phyloP scores from a whole-genome alignment of 108 stramenopile species.

The Cylindrotheca fusiformis region DNA sequence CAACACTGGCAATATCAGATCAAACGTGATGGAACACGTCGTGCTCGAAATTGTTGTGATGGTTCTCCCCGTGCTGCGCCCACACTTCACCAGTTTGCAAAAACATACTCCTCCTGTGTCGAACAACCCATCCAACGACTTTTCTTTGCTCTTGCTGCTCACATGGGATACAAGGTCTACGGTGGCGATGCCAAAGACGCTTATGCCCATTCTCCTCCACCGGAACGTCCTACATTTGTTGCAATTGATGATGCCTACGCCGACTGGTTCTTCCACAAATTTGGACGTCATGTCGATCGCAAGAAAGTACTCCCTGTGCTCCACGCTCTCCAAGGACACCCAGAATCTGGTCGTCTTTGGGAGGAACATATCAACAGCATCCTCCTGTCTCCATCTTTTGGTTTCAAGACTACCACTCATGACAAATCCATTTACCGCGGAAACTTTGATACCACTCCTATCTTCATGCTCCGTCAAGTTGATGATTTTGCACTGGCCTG shows the following conservation, averaged over 20 bases:
- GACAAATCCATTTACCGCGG: constrained; percentile 31
- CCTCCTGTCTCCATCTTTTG: constrained; percentile 6
- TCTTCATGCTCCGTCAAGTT: constrained; percentile 44
- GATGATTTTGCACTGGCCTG: constrained; percentile 40
- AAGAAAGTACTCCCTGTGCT: too few relatives aligned
- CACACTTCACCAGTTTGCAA: constrained; percentile 14
- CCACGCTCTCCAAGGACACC: too few relatives aligned
- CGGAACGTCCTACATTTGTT: too few relatives aligned
- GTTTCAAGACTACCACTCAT: constrained; percentile 31
- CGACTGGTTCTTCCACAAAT: too few relatives aligned
- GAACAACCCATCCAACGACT: constrained; percentile 19
- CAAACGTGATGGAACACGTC: constrained; percentile 15
- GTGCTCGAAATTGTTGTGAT: constrained; percentile 24
- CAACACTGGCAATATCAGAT: too few relatives aligned
- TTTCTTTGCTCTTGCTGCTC: constrained; percentile 30
- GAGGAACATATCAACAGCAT: constrained; percentile 27
- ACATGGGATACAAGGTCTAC: too few relatives aligned
- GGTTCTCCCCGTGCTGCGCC: constrained; percentile 31
- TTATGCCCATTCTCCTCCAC: too few relatives aligned
- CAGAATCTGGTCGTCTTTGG: constrained; percentile 27
- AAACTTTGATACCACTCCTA: too few relatives aligned
- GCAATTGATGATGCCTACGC: too few relatives aligned
- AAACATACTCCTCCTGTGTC: too few relatives aligned
- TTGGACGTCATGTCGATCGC: constrained; percentile 30
- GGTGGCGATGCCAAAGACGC: constrained; percentile 43